Evolutionary conservation across 257 asterid genomes (phyloP).

Genomic region (Oldenlandia corymbosa): DNA sequence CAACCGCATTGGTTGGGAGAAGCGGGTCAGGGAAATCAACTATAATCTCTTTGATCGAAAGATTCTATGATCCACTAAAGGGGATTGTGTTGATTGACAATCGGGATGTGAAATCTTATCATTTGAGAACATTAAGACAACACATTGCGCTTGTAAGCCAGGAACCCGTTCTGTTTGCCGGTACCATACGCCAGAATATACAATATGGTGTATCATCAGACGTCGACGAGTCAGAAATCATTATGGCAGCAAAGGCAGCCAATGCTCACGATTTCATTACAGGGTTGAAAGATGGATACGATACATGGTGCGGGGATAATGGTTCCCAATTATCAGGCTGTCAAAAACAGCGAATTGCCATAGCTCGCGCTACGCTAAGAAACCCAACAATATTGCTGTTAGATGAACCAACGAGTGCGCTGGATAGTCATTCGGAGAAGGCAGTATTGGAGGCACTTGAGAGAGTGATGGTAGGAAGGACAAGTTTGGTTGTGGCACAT

Average conservation of each 20-base stretch:
- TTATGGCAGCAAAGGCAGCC: slow-evolving; percentile 69
- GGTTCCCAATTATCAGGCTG: slow-evolving; percentile 85
- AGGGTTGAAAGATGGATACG: slow-evolving; percentile 55
- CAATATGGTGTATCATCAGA: slow-evolving; percentile 50
- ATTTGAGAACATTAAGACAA: slow-evolving; percentile 51
- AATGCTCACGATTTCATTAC: slow-evolving; percentile 79
- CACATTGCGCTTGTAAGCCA: slow-evolving; percentile 76
- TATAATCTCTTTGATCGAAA: slow-evolving; percentile 54
- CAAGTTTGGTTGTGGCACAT: slow-evolving; percentile 81
- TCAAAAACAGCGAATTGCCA: slow-evolving; percentile 80
- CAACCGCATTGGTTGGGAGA: slow-evolving; percentile 79
- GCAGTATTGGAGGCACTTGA: slow-evolving; percentile 77
- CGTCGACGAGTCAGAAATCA: slow-evolving; percentile 43
- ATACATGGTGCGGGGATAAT: slow-evolving; percentile 69
- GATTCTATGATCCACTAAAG: slow-evolving; percentile 61
- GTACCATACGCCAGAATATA: slow-evolving; percentile 57
- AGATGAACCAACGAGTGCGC: slow-evolving; percentile 85
- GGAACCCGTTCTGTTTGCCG: slow-evolving; percentile 69
- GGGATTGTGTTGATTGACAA: slow-evolving; percentile 66
- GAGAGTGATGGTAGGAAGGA: slow-evolving; percentile 68
- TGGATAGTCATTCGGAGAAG: slow-evolving; percentile 73
- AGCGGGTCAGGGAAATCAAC: slow-evolving; percentile 91
- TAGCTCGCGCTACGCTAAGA: slow-evolving; percentile 64
- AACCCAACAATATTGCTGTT: slow-evolving; percentile 56
- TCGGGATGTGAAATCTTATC: slow-evolving; percentile 51